These are phyloP conservation scores for Spathaspora passalidarum DNA, from an alignment of 805 yeast species.

Conservation along the genomic window DNA sequence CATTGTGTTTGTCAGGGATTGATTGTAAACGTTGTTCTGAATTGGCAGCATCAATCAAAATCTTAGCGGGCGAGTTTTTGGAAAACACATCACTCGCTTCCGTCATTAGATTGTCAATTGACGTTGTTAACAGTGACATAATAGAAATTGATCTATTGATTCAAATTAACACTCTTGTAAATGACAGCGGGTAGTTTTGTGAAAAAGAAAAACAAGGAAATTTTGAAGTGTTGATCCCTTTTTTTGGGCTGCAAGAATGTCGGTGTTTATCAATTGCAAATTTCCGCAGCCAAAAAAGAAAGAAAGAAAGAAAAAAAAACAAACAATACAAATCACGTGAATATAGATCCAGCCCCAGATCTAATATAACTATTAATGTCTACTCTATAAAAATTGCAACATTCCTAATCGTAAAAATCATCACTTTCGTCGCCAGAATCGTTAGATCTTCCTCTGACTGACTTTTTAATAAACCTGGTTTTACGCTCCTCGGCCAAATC, in stretches of 20 bases:
- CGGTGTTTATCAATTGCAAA: not conserved
- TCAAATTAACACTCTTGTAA: not conserved
- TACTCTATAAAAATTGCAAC: not conserved
- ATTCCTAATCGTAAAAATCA: slow-evolving; percentile 20
- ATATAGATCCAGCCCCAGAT: not conserved
- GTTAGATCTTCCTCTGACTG: slow-evolving; percentile 40
- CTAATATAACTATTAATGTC: not conserved
- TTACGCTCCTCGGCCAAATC: slow-evolving; percentile 52
- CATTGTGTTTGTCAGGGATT: not conserved
- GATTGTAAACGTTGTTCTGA: not conserved
- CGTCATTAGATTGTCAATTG: slow-evolving; percentile 2
- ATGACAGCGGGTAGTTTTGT: not conserved
- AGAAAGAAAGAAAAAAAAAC: not conserved
- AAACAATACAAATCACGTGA: not conserved
- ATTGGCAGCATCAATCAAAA: not conserved
- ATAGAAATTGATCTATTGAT: not conserved
- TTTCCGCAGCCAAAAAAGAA: not conserved
- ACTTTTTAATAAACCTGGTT: slow-evolving; percentile 54
- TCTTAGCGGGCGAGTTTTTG: not conserved
- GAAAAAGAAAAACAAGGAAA: not conserved
- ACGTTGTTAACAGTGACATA: slow-evolving; percentile 5
- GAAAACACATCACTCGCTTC: not conserved
- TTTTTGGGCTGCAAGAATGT: not conserved
- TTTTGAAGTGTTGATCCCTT: not conserved
- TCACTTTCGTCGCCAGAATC: slow-evolving; percentile 24